Evolutionary conservation across 495 filamentous ascomycete species (phyloP), one percentile per base, ranked within the genome.

Genomic region (Daldinia vernicosa): DNA sequence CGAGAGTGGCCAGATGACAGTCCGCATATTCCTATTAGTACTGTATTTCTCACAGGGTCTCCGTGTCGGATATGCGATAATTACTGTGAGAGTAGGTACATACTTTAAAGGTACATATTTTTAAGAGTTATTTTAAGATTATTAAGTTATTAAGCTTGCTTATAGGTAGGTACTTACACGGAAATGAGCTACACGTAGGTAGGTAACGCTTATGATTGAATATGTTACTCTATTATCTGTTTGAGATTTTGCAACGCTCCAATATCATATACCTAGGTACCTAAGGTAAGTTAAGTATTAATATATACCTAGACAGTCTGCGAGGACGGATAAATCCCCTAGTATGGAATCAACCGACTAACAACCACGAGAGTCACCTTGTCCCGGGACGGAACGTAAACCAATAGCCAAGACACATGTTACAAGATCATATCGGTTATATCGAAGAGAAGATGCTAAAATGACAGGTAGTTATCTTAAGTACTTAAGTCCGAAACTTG

Each of bases 381-480:
- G 12, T 37, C 33, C 30, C 32, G 19, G 32, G 50, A 15, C 19
- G 15, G 14, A 15, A 30, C 9, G 37, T 39, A 57, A 35, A 33
- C 54, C 6, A 26, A 8, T 27, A 57, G 30, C 54, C 32, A 57
- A 57, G 54, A 57, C 0, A 24, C 27, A 57, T 15, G 54, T 39
- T 57, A 14, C 32, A 57, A 52, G 12, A 40, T 61, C 53, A 63
- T 39, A 53, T 69, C 59, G 66, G 66, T 53, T 69, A 70, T 65
- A 56, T 70, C 35, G 7, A 60, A 28, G 35, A 24, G 37, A 54
- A 56, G 12, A 47, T 61, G 50, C 27, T 17, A 69, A 63, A 65
- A 60, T 60, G 43, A 64, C 14, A 45, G 53, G 30, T 63, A 45
- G 53, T 22, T 63, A 56, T 12, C 26, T 14, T 28, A 33, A 63